Base-by-base conservation (phyloP, 1,284 basidiomycete genomes). In the Anthracocystis panici-leucophaei region DNA sequence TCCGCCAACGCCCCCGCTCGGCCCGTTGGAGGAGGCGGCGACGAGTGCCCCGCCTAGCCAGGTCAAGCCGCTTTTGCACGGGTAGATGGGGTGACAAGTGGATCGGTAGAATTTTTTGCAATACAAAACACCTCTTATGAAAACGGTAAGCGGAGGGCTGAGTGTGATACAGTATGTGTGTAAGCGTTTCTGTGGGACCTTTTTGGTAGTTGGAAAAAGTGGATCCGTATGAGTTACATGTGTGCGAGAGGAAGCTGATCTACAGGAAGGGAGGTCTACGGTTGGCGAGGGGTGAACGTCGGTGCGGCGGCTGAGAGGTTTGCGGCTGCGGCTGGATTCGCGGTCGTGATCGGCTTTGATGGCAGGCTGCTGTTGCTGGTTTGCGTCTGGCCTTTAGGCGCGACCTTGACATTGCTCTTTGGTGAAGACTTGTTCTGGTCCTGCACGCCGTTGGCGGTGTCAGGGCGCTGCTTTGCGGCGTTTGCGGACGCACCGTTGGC, bases 1-100 rank as follows among this genome's bases (percentile, higher is more conserved):
- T 25, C 75, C 77, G 3, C 74, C 74, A 0, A 75, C 65, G 4
- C 74, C 77, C 2, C 72, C 72, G n/a, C 48, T 76, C 42, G 69
- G 72, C 38, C 69, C 73, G 0, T 31, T 67, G n/a, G 73, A 76
- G 53, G 55, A 63, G 29, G 75, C 70, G 0, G 74, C 77, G 9
- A 79, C 77, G n/a, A 49, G 46, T 23, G 51, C 62, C 0, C 75
- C 77, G 25, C 77, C 77, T 18, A 63, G 55, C 23, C 72, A 75
- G 46, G 35, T 48, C 12, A 71, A 71, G 25, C 68, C 68, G 6
- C 18, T 40, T 18, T 18, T 44, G 8, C n/a, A 55, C 3, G 38
- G 27, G 2, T 55, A 56, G 45, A 35, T 2, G 14, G 14, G 35
- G 4, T 46, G 5, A 5, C 12, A 8, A 31, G 7, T n/a, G 27